A percentile compares a stretch with the other conserved stretches of the same genome.
Conservation (phyloP, 805 yeast genomes). For the Metschnikowia lochheadii region DNA sequence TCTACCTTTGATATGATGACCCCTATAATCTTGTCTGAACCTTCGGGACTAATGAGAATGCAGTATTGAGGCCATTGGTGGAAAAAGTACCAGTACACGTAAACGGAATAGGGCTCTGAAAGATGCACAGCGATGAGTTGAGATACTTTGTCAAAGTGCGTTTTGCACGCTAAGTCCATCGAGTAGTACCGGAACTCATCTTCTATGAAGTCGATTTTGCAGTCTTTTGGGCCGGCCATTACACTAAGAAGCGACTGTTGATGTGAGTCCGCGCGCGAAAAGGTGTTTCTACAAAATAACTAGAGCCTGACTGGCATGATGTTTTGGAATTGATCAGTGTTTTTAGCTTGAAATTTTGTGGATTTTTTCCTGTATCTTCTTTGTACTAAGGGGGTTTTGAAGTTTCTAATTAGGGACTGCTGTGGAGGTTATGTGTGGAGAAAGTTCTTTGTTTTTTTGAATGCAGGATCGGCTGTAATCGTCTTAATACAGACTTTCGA, state of each 20-base stretch:
- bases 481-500: too few species aligned
- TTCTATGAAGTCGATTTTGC: conserved; percentile 8
- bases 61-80: conserved; percentile 90
- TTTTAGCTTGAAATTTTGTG: too few species aligned
- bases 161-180: conserved; percentile 10
- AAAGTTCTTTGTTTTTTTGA: too few species aligned
- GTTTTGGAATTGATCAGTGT: too few species aligned
- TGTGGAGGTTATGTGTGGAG: too few species aligned
- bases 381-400: too few species aligned
- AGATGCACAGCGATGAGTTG: conserved; percentile 65
- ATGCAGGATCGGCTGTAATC: too few species aligned
- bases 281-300: not conserved
- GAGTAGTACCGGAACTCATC: conserved; percentile 16
- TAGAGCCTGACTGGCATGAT: too few species aligned
- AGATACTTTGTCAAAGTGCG: conserved; percentile 49
- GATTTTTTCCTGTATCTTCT: too few species aligned
- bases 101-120: conserved; percentile 91
- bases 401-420: too few species aligned
- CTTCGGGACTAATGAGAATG: conserved; percentile 49
- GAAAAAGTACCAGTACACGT: conserved; percentile 86
- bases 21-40: conserved; percentile 53
- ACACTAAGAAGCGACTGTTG: not conserved
- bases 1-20: conserved; percentile 81
- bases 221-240: not conserved
- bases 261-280: conserved; percentile 1